Base-by-base conservation (phyloP, 768 basidiomycete species). In the Tylopilus balloui region DNA sequence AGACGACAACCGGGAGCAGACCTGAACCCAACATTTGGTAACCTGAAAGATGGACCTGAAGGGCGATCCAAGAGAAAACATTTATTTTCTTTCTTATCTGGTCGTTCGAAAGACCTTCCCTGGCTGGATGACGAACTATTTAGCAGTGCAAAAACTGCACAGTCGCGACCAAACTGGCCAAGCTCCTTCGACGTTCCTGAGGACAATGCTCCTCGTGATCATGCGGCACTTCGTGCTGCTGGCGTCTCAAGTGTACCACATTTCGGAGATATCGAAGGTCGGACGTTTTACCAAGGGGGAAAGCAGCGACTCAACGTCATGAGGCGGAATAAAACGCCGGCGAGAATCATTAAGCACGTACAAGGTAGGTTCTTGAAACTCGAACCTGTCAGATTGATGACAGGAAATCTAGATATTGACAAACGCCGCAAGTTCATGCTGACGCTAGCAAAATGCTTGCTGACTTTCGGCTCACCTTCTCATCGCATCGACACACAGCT, bases 391-490 rank as follows among this genome's bases (percentile, higher is more conserved):
- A 23, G 7, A 35, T 28, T 20, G 27, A 51, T 40, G 40, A 42
- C 48, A 29, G 20, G 50, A 39, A 27, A 47, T 28, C 14, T 48
- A 81, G 81, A 77, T 45, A 62, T 76, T 8, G 65, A 70, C 25
- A 72, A 69, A 39, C 75, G 80, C 43, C 74, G 77, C 48, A 81
- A 84, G 46, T 96, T 96, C 71, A 76, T 96, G 42, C 72, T 94
- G 58, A 85, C 84, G 62, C 78, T 96, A 21, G 89, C 91, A 3
- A 87, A 90, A 63, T 88, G 89, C 11, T 77, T 97, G 50, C 80
- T 97, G 64, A 77, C 83, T n/a, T 94, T 89, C 64, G 93, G 93
- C 17, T 88, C 92, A n/a, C 92, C 92, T 2, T 92, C 91, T 19
- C 94, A 96, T 66, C 79, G 94, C 17, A 86, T 94, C 54, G 92